Base-by-base conservation (phyloP, 495 filamentous ascomycete species). In the Neurospora terricola region DNA sequence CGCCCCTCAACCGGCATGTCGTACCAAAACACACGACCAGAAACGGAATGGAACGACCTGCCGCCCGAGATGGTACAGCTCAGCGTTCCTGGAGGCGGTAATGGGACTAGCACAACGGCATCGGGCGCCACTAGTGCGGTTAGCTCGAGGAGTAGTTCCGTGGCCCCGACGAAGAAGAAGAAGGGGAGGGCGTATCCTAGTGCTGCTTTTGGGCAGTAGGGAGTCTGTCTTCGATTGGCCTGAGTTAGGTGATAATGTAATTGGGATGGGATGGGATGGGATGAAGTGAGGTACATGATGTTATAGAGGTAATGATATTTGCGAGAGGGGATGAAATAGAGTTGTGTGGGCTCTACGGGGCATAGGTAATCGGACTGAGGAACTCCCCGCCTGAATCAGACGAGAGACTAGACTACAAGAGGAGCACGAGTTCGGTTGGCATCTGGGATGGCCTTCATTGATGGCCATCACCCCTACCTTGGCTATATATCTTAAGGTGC, bases 31-130 rank as follows among this genome's bases (percentile, higher is more conserved):
- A 68, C 77, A 74, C 81, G 86, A 21, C 86, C 87, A 40, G 83
- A 85, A 30, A 82, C 76, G n/a, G 87, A 88, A 75, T 88, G 87
- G 87, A 88, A 88, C 76, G 87, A 88, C 72, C 72, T 88, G 9
- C 87, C 87, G 1, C 78, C 81, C 5, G 86, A 88, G 23, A 87
- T 88, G 84, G 80, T 84, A 16, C 40, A 37, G 21, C 7, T 42
- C 5, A 18, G 37, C 5, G 23, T 39, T 34, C 54, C 54, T 34
- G 34, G 34, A 34, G 34, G 34, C 73, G 69, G 34, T 43, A 72
- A 48, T 21, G 68, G 73, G 34, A 34, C 34, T 34, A 74, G 68
- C 42, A 59, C 23, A 30, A 70, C 42, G 38, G 38, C 10, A 66
- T 76, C 8, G 27, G 54, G 54, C 34, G 21, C 62, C 70, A n/a